Evolutionary conservation across 306 rosid species (phyloP).

Genomic region (Hippophae tibetana): DNA sequence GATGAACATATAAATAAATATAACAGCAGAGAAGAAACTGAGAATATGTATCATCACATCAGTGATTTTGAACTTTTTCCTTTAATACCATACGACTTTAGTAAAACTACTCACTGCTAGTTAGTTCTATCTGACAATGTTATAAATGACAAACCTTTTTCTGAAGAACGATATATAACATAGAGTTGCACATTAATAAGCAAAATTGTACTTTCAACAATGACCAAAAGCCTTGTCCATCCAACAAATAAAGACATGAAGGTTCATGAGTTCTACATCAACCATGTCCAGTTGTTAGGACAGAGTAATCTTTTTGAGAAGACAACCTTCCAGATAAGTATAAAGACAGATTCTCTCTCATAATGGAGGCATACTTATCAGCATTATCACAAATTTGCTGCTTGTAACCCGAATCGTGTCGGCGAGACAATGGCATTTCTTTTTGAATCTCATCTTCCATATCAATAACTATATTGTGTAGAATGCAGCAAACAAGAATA

Average conservation of each 20-base stretch:
- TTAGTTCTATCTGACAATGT: too few relatives aligned
- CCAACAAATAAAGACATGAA: neutral
- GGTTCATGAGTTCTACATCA: constrained; percentile 1
- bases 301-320: constrained; percentile 7
- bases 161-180: too few relatives aligned
- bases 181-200: too few relatives aligned
- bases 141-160: too few relatives aligned
- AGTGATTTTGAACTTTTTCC: too few relatives aligned
- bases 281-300: neutral
- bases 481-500: constrained; percentile 72
- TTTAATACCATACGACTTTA: too few relatives aligned
- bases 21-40: too few relatives aligned
- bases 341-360: constrained; percentile 57
- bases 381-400: constrained; percentile 52
- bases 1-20: too few relatives aligned
- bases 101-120: too few relatives aligned
- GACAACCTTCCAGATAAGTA: constrained; percentile 35
- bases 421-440: constrained; percentile 34
- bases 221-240: too few relatives aligned
- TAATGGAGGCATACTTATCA: constrained; percentile 27
- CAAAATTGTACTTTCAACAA: too few relatives aligned
- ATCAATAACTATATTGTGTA: constrained; percentile 74
- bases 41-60: too few relatives aligned
- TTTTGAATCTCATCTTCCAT: constrained; percentile 58
- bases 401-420: constrained; percentile 58